phyloP scores from a whole-genome alignment of 2,329 filamentous ascomycete species.

The Chaetomiaceae sp. region DNA sequence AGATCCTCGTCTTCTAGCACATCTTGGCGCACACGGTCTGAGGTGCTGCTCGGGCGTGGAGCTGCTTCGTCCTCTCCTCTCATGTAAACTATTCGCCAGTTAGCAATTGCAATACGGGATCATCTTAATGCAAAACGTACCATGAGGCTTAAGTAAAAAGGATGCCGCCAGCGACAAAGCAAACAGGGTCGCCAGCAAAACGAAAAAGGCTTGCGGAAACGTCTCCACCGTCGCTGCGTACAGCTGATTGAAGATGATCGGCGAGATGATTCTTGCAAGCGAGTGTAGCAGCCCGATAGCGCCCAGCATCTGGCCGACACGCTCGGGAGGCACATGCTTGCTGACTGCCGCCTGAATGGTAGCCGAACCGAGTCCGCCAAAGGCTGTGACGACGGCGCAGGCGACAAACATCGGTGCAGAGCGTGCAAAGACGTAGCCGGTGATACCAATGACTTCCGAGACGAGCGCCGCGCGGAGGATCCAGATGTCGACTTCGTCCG shows the following conservation, averaged over 20 bases:
- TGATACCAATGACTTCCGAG: conserved; percentile 70
- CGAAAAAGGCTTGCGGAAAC: conserved; percentile 79
- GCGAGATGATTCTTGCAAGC: conserved; percentile 71
- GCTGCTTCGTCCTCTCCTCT: conserved; percentile 18
- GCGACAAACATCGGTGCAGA: conserved; percentile 61
- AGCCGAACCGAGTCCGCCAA: conserved; percentile 81
- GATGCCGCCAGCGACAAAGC: conserved; percentile 60
- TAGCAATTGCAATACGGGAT: background rate
- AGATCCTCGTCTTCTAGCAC: conserved; percentile 26
- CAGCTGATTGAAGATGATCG: conserved; percentile 78
- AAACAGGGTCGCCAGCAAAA: conserved; percentile 66
- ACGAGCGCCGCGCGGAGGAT: conserved; percentile 70
- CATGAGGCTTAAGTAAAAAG: conserved; percentile 67
- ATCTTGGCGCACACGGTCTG: conserved; percentile 11
- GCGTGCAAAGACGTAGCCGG: conserved; percentile 67
- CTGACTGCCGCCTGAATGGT: conserved; percentile 80
- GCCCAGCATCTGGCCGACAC: conserved; percentile 81
- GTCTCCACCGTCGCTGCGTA: conserved; percentile 76
- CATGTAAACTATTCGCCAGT: conserved; percentile 23
- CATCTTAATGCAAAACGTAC: conserved; percentile 49
- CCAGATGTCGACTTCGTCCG: conserved; percentile 71
- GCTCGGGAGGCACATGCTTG: conserved; percentile 82
- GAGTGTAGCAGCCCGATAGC: conserved; percentile 83
- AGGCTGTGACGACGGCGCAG: conserved; percentile 66
- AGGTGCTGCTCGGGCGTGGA: background rate